These are phyloP conservation scores for Volvox africanus DNA, from an alignment of 139 green algal species.

Conservation along the genomic window DNA sequence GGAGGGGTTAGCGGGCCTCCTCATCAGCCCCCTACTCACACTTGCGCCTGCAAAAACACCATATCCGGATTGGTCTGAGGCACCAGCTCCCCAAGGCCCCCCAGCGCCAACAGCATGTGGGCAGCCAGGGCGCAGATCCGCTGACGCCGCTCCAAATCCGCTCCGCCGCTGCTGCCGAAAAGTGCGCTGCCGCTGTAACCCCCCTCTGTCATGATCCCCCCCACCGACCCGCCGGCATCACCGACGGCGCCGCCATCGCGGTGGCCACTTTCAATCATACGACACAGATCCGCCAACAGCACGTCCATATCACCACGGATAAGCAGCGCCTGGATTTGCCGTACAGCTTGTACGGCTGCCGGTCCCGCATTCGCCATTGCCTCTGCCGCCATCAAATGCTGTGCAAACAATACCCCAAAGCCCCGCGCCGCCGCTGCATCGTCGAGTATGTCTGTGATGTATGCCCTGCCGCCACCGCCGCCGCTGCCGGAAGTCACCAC, in stretches of 20 bases:
- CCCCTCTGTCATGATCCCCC: background rate
- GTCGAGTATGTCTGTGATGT: background rate
- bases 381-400: background rate
- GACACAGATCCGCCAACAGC: constrained; percentile 45
- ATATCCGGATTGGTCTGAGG: too few relatives aligned
- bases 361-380: background rate
- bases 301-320: constrained; percentile 45
- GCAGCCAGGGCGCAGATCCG: constrained; percentile 63
- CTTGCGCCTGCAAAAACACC: background rate
- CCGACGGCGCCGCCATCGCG: background rate
- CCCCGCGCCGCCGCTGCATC: background rate
- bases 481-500: background rate
- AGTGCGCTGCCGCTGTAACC: background rate
- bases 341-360: constrained; percentile 28
- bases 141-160: constrained; percentile 28
- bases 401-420: constrained; percentile 22
- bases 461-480: background rate
- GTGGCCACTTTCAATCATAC: too few relatives aligned
- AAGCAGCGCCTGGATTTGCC: constrained; percentile 51
- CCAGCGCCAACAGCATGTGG: constrained; percentile 74
- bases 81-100: constrained; percentile 64
- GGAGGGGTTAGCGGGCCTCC: background rate
- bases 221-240: background rate
- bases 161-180: background rate
- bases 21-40: background rate